phyloP scores from a whole-genome alignment of 352 stramenopile species.

The Thraustochytrium aureum region DNA sequence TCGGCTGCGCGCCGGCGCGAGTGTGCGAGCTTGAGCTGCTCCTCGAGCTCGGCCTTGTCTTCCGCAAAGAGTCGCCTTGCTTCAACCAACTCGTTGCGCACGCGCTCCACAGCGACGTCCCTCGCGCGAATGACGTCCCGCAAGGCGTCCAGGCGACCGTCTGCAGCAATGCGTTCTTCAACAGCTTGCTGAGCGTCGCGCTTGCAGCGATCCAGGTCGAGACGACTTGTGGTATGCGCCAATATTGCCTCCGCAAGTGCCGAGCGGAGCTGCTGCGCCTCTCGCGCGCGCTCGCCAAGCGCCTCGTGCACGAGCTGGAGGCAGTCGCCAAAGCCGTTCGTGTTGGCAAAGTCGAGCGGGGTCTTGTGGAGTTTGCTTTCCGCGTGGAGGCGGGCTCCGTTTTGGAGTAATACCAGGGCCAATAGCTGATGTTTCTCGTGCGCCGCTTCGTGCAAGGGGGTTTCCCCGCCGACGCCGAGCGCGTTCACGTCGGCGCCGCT shows the following conservation, averaged over 20 bases:
- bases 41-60: constrained; percentile 1
- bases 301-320: not conserved
- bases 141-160: not conserved
- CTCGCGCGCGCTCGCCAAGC: not conserved
- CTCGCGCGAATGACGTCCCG: not conserved
- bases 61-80: not conserved
- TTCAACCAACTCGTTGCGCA: not conserved
- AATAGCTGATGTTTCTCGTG: constrained; percentile 46
- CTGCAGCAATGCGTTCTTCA: not conserved
- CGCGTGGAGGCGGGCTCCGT: not conserved
- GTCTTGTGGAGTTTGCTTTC: not conserved
- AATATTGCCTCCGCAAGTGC: constrained; percentile 23
- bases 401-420: not conserved
- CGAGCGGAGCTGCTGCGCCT: not conserved
- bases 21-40: constrained; percentile 15
- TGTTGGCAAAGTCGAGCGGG: not conserved
- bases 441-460: constrained; percentile 28
- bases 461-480: not conserved
- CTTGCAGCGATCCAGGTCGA: not conserved
- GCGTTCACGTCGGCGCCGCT: constrained; percentile 5
- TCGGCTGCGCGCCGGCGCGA: constrained; percentile 9
- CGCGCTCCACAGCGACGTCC: not conserved
- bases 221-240: not conserved
- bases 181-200: not conserved
- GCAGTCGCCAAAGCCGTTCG: not conserved